Evolutionary conservation across 225 moss, liverwort and hornwort species (phyloP), one percentile per base, ranked within the genome.

Genomic region (Ulota crispa): DNA sequence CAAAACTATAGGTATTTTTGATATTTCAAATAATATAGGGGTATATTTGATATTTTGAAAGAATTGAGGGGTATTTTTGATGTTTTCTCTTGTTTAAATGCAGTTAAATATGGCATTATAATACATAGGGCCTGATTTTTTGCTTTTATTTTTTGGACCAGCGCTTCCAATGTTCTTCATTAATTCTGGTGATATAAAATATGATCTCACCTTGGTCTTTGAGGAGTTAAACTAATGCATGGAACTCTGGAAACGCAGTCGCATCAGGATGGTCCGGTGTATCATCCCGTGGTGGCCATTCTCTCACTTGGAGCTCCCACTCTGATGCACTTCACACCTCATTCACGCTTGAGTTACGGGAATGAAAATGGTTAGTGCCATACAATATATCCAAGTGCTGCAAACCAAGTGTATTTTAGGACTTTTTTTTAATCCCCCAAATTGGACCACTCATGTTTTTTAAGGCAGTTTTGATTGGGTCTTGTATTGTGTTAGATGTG

Each of bases 241-340:
- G 41, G 9, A 59, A 68, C 18, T 12, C 14, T 67, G 70, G 64
- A 78, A 68, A 26, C 52, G 84, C 91, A 94, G 94, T 83, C 92
- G 43, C 96, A 96, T 91, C 92, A 92, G 84, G 96, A 96, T 87
- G 96, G 93, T 57, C 96, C 96, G 0, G 87, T 96, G 0, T 96
- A 96, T 81, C 85, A 93, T 78, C 94, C 96, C 28, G 93, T 92
- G 71, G 96, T 96, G 70, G 96, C 92, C 71, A 96, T 94, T 76
- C 82, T 96, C 30, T 96, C 96, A 64, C 94, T 96, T 70, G 93
- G 96, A 84, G 92, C 94, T 80, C 91, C 94, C 23, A 86, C 91
- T 42, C 60, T 96, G 30, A 96, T 94, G 88, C 90, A 83, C 68
- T 96, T 96, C 76, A 88, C 89, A 43, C 96, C 93, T 66, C 96